Evolutionary conservation across 1,139 yeast genomes (phyloP).

Genomic region (Schwanniomyces etchellsii): DNA sequence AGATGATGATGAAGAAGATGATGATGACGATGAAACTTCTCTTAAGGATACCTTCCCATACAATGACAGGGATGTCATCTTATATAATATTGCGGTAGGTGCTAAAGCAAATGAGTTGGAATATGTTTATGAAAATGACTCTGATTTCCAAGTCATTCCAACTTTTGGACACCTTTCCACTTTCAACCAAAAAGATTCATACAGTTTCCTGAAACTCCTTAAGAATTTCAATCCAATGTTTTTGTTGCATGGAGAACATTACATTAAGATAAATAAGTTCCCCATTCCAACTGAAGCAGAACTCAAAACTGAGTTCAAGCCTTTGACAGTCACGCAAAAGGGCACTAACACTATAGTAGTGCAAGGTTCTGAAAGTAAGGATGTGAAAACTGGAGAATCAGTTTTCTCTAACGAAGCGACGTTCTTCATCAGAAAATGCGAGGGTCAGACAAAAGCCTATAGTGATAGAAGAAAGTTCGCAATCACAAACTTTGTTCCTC

Average conservation of each 20-base stretch:
- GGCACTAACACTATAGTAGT: constrained; percentile 83
- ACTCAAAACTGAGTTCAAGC: constrained; percentile 55
- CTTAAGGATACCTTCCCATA: constrained; percentile 39
- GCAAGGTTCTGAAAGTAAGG: constrained; percentile 68
- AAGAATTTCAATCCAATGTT: constrained; percentile 85
- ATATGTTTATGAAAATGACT: constrained; percentile 73
- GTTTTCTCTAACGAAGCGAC: constrained; percentile 82
- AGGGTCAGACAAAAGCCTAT: constrained; percentile 52
- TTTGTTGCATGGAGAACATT: constrained; percentile 94
- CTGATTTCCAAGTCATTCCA: constrained; percentile 85
- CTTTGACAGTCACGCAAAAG: constrained; percentile 78
- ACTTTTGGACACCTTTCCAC: constrained; percentile 86
- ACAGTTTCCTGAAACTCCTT: constrained; percentile 53
- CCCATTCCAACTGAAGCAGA: constrained; percentile 75
- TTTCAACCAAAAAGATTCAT: constrained; percentile 46
- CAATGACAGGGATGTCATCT: constrained; percentile 66
- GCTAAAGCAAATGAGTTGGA: constrained; percentile 73
- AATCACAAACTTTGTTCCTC: constrained; percentile 59
- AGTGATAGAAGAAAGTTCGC: constrained; percentile 53
- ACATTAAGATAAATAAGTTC: constrained; percentile 69
- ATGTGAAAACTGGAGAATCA: constrained; percentile 62
- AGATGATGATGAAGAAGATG: constrained; percentile 45
- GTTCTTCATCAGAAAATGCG: constrained; percentile 79
- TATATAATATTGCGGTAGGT: constrained; percentile 89
- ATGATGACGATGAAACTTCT: constrained; percentile 45